Percentiles rank a stretch among this genome's conserved stretches.
Evolutionary conservation across 495 filamentous ascomycete species (phyloP).

Genomic region (Penicillium longicatenatum): DNA sequence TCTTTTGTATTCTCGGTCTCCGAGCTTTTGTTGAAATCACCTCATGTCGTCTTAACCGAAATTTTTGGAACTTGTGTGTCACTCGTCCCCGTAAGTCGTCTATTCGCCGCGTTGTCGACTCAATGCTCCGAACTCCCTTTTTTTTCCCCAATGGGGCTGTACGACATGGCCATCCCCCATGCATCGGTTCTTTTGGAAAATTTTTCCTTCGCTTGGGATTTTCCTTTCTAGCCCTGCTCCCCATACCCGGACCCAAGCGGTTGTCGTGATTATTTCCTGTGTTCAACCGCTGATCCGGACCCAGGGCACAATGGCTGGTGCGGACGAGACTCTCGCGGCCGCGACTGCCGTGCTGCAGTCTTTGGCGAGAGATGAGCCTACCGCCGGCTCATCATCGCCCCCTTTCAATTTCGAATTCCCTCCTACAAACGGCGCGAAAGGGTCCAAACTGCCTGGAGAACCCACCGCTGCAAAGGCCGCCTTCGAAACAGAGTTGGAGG

Average conservation of each 20-base stretch:
- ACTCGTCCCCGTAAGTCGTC: conserved; percentile 35
- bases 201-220: neutral
- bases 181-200: neutral
- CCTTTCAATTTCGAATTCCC: conserved; percentile 43
- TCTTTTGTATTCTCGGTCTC: conserved; percentile 10
- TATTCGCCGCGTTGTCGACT: neutral
- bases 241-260: neutral
- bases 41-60: conserved; percentile 47
- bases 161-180: neutral
- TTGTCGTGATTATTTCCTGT: neutral
- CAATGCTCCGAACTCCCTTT: neutral
- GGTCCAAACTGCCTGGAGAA: conserved; percentile 64
- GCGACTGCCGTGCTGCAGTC: conserved; percentile 63
- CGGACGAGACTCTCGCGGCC: conserved; percentile 63
- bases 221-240: neutral
- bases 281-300: conserved; percentile 29
- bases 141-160: neutral
- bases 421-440: conserved; percentile 43
- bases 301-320: conserved; percentile 55
- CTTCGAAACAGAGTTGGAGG: conserved; percentile 71
- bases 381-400: conserved; percentile 40
- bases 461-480: conserved; percentile 62
- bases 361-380: conserved; percentile 55
- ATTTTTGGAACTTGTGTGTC: conserved; percentile 39
- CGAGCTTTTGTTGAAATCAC: conserved; percentile 23